Evolutionary conservation across 257 asterid species (phyloP).

Genomic region (Linaria vulgaris): DNA sequence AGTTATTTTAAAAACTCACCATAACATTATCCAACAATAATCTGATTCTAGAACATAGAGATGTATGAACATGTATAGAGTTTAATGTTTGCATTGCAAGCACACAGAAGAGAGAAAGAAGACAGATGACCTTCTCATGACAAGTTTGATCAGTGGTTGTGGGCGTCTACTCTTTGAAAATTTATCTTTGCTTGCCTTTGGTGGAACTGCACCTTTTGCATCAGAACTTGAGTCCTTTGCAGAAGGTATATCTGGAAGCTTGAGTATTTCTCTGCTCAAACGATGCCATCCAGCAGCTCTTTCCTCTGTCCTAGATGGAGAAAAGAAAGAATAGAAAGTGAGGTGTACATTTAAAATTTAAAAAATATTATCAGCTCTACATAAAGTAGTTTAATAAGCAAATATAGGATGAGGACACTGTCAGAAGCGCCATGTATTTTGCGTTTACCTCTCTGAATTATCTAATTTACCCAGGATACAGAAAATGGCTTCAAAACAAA

Average conservation of each 20-base stretch:
- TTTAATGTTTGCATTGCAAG: too few relatives aligned
- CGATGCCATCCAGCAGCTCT: slow-evolving; percentile 99
- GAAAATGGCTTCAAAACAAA: slow-evolving; percentile 94
- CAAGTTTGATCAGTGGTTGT: slow-evolving; percentile 94
- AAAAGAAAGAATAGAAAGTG: slow-evolving; percentile 21
- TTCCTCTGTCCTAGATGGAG: slow-evolving; percentile 76
- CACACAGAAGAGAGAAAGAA: slow-evolving; percentile 12
- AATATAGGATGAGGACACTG: not conserved
- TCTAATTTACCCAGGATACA: slow-evolving; percentile 94
- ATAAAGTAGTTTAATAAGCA: slow-evolving; percentile 1
- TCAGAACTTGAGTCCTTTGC: slow-evolving; percentile 66
- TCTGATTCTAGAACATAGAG: too few relatives aligned
- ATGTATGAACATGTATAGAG: too few relatives aligned
- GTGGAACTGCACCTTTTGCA: slow-evolving; percentile 56
- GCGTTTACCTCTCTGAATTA: slow-evolving; percentile 74
- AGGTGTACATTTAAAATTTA: too few relatives aligned
- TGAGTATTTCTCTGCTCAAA: slow-evolving; percentile 86
- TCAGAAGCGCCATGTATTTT: not conserved
- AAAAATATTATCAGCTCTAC: too few relatives aligned
- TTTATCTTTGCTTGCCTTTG: slow-evolving; percentile 77
- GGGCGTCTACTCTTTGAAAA: slow-evolving; percentile 81
- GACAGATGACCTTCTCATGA: slow-evolving; percentile 83
- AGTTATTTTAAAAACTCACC: too few relatives aligned
- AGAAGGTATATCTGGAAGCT: slow-evolving; percentile 86
- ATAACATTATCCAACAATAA: too few relatives aligned